Conservation (phyloP, 371 early-diverging fungal species). For the Circinella minor region DNA sequence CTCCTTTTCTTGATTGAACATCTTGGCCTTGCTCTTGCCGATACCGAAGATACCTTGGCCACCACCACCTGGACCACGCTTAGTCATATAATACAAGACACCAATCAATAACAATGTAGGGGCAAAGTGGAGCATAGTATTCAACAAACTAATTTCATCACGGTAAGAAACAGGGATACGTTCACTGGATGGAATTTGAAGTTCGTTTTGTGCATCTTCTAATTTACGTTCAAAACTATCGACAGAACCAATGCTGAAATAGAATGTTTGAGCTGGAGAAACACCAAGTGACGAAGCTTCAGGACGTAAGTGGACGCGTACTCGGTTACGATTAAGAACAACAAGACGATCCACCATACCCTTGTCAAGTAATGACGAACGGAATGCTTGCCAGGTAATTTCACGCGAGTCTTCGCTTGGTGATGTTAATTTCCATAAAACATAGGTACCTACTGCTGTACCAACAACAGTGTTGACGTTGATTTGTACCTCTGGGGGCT, state of each 20-base stretch:
- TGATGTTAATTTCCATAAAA: slow-evolving; percentile 57
- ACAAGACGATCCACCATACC: slow-evolving; percentile 90
- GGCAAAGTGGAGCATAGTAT: slow-evolving; percentile 84
- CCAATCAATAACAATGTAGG: slow-evolving; percentile 93
- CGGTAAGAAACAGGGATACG: slow-evolving; percentile 90
- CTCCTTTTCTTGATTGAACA: slow-evolving; percentile 96
- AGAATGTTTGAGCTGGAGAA: slow-evolving; percentile 42
- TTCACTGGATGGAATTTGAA: slow-evolving; percentile 87
- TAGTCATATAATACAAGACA: slow-evolving; percentile 83
- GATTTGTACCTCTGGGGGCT: slow-evolving; percentile 39
- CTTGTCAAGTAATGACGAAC: slow-evolving; percentile 84
- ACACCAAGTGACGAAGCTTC: slow-evolving; percentile 64
- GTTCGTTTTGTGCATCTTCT: slow-evolving; percentile 89
- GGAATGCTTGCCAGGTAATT: slow-evolving; percentile 94
- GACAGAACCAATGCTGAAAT: slow-evolving; percentile 94
- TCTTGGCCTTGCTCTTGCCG: slow-evolving; percentile 94
- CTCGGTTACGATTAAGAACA: slow-evolving; percentile 85
- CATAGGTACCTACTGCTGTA: slow-evolving; percentile 53
- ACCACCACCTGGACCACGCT: slow-evolving; percentile 75
- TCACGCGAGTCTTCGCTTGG: slow-evolving; percentile 60
- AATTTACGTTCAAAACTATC: slow-evolving; percentile 93
- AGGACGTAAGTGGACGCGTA: slow-evolving; percentile 78
- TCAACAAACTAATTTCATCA: slow-evolving; percentile 74
- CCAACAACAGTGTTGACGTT: slow-evolving; percentile 57
- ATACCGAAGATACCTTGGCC: slow-evolving; percentile 92